Conservation (phyloP, 176 grass and related monocot species). For the Hordeum vulgare region DNA sequence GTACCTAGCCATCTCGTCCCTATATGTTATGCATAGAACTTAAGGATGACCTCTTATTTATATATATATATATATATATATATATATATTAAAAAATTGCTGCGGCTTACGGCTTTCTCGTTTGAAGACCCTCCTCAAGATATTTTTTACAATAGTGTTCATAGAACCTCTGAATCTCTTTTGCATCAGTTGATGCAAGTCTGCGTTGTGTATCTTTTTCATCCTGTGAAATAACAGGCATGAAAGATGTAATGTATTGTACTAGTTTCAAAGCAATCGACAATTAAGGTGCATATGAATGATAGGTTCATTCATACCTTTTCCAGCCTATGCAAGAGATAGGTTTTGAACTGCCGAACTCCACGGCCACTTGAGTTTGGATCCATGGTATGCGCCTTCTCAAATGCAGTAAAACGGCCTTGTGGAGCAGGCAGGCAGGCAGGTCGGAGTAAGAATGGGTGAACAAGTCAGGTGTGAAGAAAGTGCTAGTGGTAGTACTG, state of each 20-base stretch:
- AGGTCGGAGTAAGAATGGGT: too few species aligned
- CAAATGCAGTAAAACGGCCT: conserved; percentile 93
- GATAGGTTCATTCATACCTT: conserved; percentile 51
- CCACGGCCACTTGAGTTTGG: conserved; percentile 57
- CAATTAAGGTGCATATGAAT: too few species aligned
- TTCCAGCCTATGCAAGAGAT: conserved; percentile 82
- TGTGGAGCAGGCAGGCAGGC: neutral
- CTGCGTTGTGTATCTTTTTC: conserved; percentile 35
- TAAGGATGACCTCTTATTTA: conserved; percentile 13
- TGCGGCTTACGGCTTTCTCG: conserved; percentile 56
- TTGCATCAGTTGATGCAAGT: conserved; percentile 48
- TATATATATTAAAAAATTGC: neutral
- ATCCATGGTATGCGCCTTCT: conserved; percentile 80
- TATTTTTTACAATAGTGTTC: conserved; percentile 43
- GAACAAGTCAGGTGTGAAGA: too few species aligned
- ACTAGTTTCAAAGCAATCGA: too few species aligned
- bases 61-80: neutral
- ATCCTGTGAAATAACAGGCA: conserved; percentile 43
- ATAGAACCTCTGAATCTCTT: conserved; percentile 79
- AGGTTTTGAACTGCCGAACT: conserved; percentile 92
- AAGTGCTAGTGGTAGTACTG: neutral
- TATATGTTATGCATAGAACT: conserved; percentile 12
- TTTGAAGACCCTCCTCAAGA: conserved; percentile 18
- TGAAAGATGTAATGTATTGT: conserved; percentile 1
- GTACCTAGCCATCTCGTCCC: conserved; percentile 72